Conservation (phyloP, 2,329 filamentous ascomycete genomes). For the Trichoderma lentiforme region DNA sequence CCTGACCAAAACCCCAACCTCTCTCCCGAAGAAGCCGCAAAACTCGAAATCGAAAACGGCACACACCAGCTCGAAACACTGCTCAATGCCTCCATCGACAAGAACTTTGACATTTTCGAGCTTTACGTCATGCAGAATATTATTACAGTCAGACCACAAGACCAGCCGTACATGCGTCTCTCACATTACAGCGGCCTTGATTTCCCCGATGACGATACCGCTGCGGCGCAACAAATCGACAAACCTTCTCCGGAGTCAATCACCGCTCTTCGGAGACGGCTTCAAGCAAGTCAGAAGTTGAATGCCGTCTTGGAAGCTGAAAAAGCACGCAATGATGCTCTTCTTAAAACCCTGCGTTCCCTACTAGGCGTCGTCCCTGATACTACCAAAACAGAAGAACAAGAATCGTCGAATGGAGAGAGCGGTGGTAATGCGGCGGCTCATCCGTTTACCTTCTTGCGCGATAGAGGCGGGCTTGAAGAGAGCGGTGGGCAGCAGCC, state of each 20-base stretch:
- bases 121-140: conserved; percentile 89
- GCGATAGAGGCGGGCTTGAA: conserved; percentile 48
- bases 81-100: conserved; percentile 75
- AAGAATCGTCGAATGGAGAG: conserved; percentile 6
- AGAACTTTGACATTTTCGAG: conserved; percentile 82
- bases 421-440: conserved; percentile 13
- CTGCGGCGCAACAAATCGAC: conserved; percentile 20
- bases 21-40: conserved; percentile 40
- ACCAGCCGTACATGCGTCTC: conserved; percentile 75
- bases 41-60: conserved; percentile 79
- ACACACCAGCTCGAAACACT: conserved; percentile 81
- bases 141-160: conserved; percentile 63
- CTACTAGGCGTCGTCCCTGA: conserved; percentile 34
- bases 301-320: conserved; percentile 68
- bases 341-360: conserved; percentile 61
- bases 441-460: conserved; percentile 54
- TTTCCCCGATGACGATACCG: conserved; percentile 30
- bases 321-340: conserved; percentile 65
- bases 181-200: conserved; percentile 76
- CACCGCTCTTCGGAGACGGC: conserved; percentile 65
- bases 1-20: conserved; percentile 30
- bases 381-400: conserved; percentile 17
- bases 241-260: conserved; percentile 64
- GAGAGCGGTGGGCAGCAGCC: conserved; percentile 52
- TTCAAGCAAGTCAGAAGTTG: conserved; percentile 76